Conservation (phyloP, 345 rosid species). For the Lumnitzera racemosa region DNA sequence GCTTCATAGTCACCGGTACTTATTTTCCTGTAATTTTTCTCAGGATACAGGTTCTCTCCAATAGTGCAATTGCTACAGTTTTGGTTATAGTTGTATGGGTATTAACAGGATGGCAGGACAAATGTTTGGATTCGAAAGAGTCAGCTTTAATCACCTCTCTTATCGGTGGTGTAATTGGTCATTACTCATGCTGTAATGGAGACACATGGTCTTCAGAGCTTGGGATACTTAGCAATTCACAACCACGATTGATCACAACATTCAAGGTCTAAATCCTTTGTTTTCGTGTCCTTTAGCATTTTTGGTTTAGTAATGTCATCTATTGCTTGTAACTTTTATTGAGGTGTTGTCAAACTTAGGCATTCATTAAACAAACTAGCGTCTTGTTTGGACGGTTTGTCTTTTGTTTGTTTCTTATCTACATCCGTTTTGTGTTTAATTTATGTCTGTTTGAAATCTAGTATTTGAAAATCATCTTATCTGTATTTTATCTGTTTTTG, state of each 20-base stretch:
- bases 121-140: constrained; percentile 62
- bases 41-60: constrained; percentile 87
- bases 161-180: constrained; percentile 87
- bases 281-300: not conserved
- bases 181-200: constrained; percentile 82
- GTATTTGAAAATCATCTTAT: no score
- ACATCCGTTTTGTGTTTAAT: no score
- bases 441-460: no score
- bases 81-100: constrained; percentile 44
- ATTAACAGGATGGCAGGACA: constrained; percentile 58
- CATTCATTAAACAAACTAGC: no score
- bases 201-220: constrained; percentile 99
- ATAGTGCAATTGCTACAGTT: constrained; percentile 63
- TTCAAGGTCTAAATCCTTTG: constrained; percentile 52
- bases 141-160: constrained; percentile 46
- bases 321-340: not conserved
- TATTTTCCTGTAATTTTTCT: constrained; percentile 15
- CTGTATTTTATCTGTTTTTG: no score
- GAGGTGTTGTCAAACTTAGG: no score
- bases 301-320: not conserved
- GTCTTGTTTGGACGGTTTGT: no score
- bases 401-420: no score
- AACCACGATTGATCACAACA: constrained; percentile 86
- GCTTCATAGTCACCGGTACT: not conserved
- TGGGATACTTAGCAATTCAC: constrained; percentile 83